These are phyloP conservation scores for Cyberlindnera maclurae DNA, from an alignment of 805 yeast genomes.

Conservation along the genomic window DNA sequence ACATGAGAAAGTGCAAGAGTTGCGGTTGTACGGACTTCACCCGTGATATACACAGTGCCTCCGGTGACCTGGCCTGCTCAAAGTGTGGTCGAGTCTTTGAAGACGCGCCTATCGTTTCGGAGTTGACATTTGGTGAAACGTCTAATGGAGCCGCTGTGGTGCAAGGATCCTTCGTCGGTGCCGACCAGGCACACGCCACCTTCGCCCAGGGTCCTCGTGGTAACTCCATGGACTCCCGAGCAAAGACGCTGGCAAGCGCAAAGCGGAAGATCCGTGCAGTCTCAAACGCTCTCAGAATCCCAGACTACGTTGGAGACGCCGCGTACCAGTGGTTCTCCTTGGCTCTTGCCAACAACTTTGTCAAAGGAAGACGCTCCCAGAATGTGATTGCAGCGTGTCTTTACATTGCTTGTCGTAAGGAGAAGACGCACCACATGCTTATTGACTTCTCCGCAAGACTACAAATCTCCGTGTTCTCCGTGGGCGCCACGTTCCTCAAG, in stretches of 20 bases:
- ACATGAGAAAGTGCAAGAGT: constrained; percentile 29
- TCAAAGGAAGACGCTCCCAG: constrained; percentile 94
- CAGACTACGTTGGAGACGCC: constrained; percentile 78
- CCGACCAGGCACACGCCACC: constrained; percentile 73
- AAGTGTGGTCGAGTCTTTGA: constrained; percentile 83
- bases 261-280: constrained; percentile 70
- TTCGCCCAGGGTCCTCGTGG: constrained; percentile 62
- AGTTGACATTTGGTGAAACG: constrained; percentile 89
- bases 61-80: constrained; percentile 74
- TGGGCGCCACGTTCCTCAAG: constrained; percentile 93
- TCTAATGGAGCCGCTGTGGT: constrained; percentile 93
- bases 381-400: constrained; percentile 93
- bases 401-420: constrained; percentile 89
- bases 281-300: constrained; percentile 70
- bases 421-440: constrained; percentile 88
- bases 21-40: constrained; percentile 50
- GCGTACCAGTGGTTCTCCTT: constrained; percentile 86
- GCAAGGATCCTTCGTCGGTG: constrained; percentile 88
- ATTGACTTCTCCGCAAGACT: constrained; percentile 89
- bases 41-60: constrained; percentile 47
- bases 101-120: constrained; percentile 92
- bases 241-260: constrained; percentile 83
- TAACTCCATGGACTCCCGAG: constrained; percentile 75
- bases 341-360: constrained; percentile 83
- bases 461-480: constrained; percentile 85